phyloP scores from a whole-genome alignment of 345 rosid genomes.

The Odontarrhena argentea region DNA sequence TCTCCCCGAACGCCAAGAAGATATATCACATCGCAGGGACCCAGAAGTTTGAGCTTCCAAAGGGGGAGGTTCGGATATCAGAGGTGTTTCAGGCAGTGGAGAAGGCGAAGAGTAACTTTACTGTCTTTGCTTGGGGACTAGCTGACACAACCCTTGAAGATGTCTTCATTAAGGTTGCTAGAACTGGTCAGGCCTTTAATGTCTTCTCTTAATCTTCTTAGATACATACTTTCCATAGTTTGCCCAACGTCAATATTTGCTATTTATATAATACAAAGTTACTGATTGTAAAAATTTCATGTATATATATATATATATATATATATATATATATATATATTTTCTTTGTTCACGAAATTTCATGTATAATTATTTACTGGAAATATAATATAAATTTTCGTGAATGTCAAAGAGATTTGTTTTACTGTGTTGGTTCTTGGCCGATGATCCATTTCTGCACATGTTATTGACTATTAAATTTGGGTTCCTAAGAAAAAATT shows the following conservation, averaged over 20 bases:
- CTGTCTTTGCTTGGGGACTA: constrained; percentile 92
- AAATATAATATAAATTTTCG: not conserved
- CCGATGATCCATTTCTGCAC: not conserved
- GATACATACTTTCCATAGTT: not conserved
- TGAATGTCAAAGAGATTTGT: constrained; percentile 6
- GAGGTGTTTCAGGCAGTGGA: constrained; percentile 83
- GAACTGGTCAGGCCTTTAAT: constrained; percentile 51
- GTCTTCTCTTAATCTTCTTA: constrained; percentile 50
- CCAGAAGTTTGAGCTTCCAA: constrained; percentile 95
- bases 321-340: not conserved
- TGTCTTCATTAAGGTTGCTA: constrained; percentile 95
- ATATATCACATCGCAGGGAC: constrained; percentile 87
- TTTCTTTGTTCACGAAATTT: too few relatives aligned
- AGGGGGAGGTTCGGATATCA: constrained; percentile 66
- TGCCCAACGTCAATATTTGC: constrained; percentile 22
- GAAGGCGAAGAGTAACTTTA: constrained; percentile 70
- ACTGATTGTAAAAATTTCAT: not conserved
- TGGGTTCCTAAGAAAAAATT: not conserved
- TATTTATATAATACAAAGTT: constrained; percentile 3
- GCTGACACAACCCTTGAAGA: constrained; percentile 95
- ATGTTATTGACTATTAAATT: not conserved
- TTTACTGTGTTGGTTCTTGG: constrained; percentile 9
- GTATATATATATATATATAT: not conserved
- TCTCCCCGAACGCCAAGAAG: constrained; percentile 72
- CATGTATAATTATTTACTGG: not conserved